Evolutionary conservation across 495 filamentous ascomycete species (phyloP).

Genomic region (Chaetomidium leptoderma): DNA sequence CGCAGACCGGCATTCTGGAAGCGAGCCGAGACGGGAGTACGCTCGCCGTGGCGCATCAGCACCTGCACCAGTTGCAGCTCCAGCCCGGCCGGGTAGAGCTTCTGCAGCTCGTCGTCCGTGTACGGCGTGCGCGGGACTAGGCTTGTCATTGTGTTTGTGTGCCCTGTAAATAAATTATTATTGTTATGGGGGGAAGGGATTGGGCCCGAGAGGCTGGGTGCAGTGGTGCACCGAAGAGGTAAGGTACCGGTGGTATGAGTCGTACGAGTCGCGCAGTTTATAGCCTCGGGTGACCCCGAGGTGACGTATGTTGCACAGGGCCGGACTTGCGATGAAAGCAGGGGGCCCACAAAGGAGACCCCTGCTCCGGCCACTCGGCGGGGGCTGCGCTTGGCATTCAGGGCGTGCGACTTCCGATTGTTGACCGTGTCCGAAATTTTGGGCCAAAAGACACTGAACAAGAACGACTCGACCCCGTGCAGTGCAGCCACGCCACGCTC

Average conservation of each 20-base stretch:
- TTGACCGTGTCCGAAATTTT: not conserved
- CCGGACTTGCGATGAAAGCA: not conserved
- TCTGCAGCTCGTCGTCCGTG: conserved; percentile 69
- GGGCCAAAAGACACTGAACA: not conserved
- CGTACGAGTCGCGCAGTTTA: too few species aligned
- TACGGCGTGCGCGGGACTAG: conserved; percentile 72
- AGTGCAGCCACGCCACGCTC: not conserved
- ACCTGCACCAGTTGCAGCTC: conserved; percentile 88
- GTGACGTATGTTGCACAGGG: too few species aligned
- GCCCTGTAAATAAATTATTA: not conserved
- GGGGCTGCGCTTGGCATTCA: not conserved
- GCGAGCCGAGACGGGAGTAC: conserved; percentile 77
- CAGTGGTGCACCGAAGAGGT: too few species aligned
- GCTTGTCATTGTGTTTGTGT: conserved; percentile 63
- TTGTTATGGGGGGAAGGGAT: not conserved
- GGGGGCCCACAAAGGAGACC: not conserved
- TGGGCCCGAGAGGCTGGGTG: not conserved
- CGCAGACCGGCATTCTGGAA: conserved; percentile 85
- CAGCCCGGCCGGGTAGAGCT: conserved; percentile 74
- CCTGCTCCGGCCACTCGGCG: not conserved
- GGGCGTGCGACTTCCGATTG: not conserved
- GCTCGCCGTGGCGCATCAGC: conserved; percentile 86
- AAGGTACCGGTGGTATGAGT: too few species aligned
- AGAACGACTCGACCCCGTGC: not conserved
- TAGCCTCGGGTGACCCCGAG: too few species aligned